A percentile compares a stretch with the other conserved stretches of the same genome.
phyloP scores from a whole-genome alignment of 192 early-diverging fungal genomes.

The Linnemannia exigua region DNA sequence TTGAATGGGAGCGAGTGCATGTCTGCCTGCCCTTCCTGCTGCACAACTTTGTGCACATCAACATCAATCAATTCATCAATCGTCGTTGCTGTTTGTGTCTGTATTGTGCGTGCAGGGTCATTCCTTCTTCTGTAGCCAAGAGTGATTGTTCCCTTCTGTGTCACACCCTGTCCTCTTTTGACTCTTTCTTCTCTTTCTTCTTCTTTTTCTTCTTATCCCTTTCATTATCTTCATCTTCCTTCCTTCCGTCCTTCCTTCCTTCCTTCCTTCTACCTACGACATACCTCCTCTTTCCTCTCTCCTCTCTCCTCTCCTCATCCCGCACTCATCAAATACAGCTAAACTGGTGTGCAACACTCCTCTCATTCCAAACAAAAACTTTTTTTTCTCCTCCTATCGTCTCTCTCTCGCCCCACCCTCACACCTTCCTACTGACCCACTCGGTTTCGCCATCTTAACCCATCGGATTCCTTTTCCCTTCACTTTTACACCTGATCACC shows the following conservation, averaged over 20 bases:
- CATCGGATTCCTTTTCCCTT: background rate
- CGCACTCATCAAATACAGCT: background rate
- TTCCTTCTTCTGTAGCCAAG: too few species aligned
- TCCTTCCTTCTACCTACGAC: background rate
- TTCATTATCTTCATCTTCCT: background rate
- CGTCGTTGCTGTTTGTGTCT: too few species aligned
- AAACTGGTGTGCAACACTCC: background rate
- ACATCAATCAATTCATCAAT: too few species aligned
- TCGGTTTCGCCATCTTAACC: background rate
- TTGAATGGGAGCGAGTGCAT: too few species aligned
- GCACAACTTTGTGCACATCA: too few species aligned
- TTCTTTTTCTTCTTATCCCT: background rate
- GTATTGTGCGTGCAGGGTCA: too few species aligned
- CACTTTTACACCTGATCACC: background rate
- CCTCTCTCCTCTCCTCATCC: background rate
- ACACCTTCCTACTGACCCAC: too few species aligned
- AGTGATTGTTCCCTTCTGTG: background rate
- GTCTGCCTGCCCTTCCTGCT: too few species aligned
- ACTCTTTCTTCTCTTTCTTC: background rate
- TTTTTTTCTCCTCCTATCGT: background rate
- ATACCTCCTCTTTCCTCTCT: constrained; percentile 8
- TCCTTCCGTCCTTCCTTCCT: background rate
- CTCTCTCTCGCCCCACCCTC: background rate
- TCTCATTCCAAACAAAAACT: background rate
- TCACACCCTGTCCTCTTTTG: background rate